These are phyloP conservation scores for Sphagnum magellanicum DNA, from an alignment of 228 moss, liverwort and hornwort genomes.

Conservation along the genomic window DNA sequence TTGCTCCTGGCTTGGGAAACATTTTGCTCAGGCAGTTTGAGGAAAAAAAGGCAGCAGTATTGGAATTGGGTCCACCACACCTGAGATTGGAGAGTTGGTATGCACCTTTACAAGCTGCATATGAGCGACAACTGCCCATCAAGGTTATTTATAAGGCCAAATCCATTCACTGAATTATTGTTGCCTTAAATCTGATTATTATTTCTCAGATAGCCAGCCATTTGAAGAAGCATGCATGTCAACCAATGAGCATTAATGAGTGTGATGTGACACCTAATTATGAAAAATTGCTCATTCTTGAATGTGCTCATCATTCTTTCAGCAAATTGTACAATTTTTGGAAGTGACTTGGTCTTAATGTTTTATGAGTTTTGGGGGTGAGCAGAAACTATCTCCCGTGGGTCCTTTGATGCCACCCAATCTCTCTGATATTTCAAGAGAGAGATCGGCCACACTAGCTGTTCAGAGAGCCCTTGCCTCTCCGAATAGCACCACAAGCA, in stretches of 20 bases:
- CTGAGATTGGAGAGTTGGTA: slow-evolving; percentile 60
- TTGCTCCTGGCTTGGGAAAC: background rate
- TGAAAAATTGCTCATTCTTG: background rate
- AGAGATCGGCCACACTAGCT: slow-evolving; percentile 36
- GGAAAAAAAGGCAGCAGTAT: slow-evolving; percentile 45
- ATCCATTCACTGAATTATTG: background rate
- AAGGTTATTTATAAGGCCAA: slow-evolving; percentile 16
- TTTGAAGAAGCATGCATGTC: background rate
- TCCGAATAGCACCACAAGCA: slow-evolving; percentile 28
- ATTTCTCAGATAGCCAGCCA: background rate
- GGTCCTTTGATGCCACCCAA: slow-evolving; percentile 52
- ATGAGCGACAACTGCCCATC: slow-evolving; percentile 55
- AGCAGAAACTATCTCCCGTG: slow-evolving; percentile 46
- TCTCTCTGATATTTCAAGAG: slow-evolving; percentile 46
- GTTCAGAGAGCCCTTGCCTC: slow-evolving; percentile 26
- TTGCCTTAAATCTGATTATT: background rate
- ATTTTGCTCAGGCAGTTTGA: slow-evolving; percentile 35
- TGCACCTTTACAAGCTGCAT: slow-evolving; percentile 44
- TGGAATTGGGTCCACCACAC: slow-evolving; percentile 73
- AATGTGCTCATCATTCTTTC: background rate
- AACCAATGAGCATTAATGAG: background rate
- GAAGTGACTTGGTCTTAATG: background rate
- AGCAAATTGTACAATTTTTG: background rate
- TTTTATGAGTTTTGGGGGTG: background rate
- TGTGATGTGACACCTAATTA: background rate